A percentile compares a stretch with the other conserved stretches of the same genome.
Evolutionary conservation across 306 rosid species (phyloP).

Genomic region (Corylus heterophylla): DNA sequence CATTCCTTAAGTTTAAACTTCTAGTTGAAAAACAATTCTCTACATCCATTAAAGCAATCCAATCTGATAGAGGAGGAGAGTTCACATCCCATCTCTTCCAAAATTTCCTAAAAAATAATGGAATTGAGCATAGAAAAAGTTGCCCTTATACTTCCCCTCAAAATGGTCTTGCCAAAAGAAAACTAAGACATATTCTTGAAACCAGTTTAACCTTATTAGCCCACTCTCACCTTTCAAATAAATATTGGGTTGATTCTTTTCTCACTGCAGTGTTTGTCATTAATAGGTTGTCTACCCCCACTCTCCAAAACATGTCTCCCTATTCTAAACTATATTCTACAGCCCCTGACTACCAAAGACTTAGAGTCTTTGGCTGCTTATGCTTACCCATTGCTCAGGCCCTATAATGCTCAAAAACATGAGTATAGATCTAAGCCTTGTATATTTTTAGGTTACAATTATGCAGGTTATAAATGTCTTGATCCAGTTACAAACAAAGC

Average conservation of each 20-base stretch:
- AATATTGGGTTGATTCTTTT: background rate
- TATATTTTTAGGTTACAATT: no score
- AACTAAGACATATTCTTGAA: background rate
- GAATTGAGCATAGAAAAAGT: background rate
- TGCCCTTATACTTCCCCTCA: background rate
- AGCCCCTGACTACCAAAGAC: background rate
- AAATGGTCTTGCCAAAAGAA: background rate
- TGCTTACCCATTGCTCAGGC: background rate
- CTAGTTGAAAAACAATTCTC: background rate
- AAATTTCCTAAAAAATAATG: background rate
- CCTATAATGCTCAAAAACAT: background rate
- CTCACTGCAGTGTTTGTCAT: background rate
- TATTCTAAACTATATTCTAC: no score
- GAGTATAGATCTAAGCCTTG: no score
- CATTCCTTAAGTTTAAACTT: background rate
- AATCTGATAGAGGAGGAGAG: background rate
- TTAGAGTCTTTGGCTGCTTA: background rate
- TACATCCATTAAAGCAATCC: background rate
- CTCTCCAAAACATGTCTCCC: background rate
- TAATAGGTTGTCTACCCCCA: no score
- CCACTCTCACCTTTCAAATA: background rate
- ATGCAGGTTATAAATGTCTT: no score
- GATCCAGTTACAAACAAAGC: background rate
- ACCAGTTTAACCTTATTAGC: background rate
- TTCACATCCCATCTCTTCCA: background rate